Evolutionary conservation across 257 asterid species (phyloP).

Genomic region (Linaria vulgaris): DNA sequence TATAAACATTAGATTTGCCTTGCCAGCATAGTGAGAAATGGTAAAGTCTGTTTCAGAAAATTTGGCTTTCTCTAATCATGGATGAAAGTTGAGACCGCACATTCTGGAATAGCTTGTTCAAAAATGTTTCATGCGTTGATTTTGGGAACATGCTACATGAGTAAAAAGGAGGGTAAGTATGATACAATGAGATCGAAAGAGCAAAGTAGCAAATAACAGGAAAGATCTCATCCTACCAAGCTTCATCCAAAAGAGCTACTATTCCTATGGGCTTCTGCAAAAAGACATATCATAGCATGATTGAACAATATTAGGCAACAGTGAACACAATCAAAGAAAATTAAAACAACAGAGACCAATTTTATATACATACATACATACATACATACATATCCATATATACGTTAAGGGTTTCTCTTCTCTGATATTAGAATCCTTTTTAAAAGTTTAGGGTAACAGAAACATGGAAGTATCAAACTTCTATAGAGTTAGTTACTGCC

Average conservation of each 20-base stretch:
- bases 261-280: constrained; percentile 98
- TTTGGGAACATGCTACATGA: constrained; percentile 94
- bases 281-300: constrained; percentile 27
- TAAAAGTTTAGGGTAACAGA: constrained; percentile 9
- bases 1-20: constrained; percentile 49
- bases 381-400: constrained; percentile 15
- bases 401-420: constrained; percentile 3
- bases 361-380: too few species aligned
- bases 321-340: constrained; percentile 1
- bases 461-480: constrained; percentile 8
- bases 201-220: constrained; percentile 30
- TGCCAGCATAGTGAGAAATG: constrained; percentile 97
- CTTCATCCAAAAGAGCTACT: constrained; percentile 94
- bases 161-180: constrained; percentile 28
- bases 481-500: background rate
- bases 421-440: constrained; percentile 7
- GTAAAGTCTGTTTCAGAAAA: constrained; percentile 94
- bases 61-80: constrained; percentile 76
- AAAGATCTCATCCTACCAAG: constrained; percentile 64
- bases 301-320: constrained; percentile 22
- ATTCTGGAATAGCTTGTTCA: constrained; percentile 88
- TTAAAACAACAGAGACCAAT: background rate
- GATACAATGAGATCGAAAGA: constrained; percentile 23
- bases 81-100: constrained; percentile 73
- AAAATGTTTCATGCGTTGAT: constrained; percentile 90